Conservation (phyloP, 164 flowering plant species). For the Echeveria elegans region DNA sequence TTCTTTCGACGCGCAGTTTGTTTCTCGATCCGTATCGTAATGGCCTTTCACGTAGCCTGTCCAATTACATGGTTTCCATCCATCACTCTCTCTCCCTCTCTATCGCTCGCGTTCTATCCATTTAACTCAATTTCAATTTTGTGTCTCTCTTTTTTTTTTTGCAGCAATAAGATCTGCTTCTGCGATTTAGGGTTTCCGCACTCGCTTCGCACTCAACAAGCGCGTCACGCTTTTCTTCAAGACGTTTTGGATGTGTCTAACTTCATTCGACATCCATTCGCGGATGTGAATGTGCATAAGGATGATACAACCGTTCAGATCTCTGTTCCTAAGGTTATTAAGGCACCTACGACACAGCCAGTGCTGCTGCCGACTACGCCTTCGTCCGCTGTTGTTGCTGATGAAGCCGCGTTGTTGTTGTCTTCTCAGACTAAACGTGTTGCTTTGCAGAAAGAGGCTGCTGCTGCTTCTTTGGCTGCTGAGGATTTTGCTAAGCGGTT, state of each 20-base stretch:
- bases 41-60: conserved; percentile 99
- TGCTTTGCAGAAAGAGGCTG: conserved; percentile 65
- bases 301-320: conserved; percentile 58
- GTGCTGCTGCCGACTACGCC: no score
- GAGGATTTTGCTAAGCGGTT: conserved; percentile 74
- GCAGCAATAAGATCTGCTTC: conserved; percentile 69
- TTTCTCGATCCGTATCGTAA: conserved; percentile 11
- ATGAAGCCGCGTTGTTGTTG: conserved; percentile 18
- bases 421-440: conserved; percentile 55
- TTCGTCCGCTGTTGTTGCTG: background rate
- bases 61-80: conserved; percentile 85
- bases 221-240: conserved; percentile 32
- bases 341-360: conserved; percentile 21
- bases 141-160: conserved; percentile 7
- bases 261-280: conserved; percentile 54
- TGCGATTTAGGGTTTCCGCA: conserved; percentile 71
- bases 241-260: conserved; percentile 47
- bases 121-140: background rate
- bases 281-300: conserved; percentile 21
- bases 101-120: conserved; percentile 11
- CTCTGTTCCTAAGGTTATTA: conserved; percentile 50
- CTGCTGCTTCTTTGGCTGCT: conserved; percentile 56
- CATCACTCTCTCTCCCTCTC: conserved; percentile 6
- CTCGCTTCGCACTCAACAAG: conserved; percentile 28
- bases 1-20: background rate